Conservation (phyloP, 169 alveolate genomes). For the Plasmodium relictum region DNA sequence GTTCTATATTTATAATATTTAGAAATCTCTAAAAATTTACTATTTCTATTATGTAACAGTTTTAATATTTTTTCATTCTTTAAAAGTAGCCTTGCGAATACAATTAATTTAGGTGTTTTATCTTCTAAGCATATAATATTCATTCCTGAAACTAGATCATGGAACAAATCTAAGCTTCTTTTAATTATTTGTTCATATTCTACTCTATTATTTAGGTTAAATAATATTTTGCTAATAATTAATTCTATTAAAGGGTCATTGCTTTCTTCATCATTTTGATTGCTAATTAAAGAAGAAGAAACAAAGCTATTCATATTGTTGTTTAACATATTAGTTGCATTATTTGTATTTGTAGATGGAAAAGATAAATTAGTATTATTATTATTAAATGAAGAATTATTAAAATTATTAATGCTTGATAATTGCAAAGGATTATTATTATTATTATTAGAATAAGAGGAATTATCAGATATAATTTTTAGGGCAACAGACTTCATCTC, state of each 20-base stretch:
- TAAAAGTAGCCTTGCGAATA: conserved; percentile 92
- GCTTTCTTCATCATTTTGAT: conserved; percentile 50
- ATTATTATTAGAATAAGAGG: background rate
- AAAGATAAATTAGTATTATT: conserved; percentile 12
- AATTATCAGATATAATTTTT: conserved; percentile 6
- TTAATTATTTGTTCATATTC: conserved; percentile 89
- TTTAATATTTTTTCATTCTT: conserved; percentile 91
- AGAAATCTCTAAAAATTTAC: conserved; percentile 79
- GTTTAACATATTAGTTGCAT: conserved; percentile 18
- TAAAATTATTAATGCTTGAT: background rate
- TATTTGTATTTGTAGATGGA: conserved; percentile 11
- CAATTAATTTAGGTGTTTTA: conserved; percentile 92
- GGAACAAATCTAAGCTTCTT: conserved; percentile 91
- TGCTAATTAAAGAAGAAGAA: conserved; percentile 40
- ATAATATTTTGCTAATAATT: conserved; percentile 79
- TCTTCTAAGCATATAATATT: conserved; percentile 94
- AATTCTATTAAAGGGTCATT: conserved; percentile 67
- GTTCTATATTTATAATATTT: conserved; percentile 92
- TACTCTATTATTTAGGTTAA: conserved; percentile 91
- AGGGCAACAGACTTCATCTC: conserved; percentile 67
- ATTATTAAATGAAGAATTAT: background rate
- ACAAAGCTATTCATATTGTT: conserved; percentile 27
- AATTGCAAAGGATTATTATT: background rate
- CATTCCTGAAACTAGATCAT: conserved; percentile 94
- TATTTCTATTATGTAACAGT: conserved; percentile 83